A percentile compares a stretch with the other conserved stretches of the same genome.
Evolutionary conservation across 495 filamentous ascomycete species (phyloP).

Genomic region (Tuber microsphaerosporum): DNA sequence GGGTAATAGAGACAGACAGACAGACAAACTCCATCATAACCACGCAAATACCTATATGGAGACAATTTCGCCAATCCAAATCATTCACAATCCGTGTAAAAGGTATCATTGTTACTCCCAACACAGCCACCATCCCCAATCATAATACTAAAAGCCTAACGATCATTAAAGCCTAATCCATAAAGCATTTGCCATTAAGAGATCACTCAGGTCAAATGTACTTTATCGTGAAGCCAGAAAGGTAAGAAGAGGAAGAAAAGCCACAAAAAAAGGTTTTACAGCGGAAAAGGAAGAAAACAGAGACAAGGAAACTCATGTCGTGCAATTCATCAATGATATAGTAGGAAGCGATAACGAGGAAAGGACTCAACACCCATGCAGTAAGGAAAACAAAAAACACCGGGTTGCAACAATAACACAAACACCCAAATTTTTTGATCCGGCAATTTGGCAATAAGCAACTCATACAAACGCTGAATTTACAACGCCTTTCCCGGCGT

Average conservation of each 20-base stretch:
- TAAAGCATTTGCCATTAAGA: background rate
- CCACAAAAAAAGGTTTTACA: slow-evolving; percentile 3
- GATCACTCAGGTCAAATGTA: background rate
- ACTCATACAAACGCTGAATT: slow-evolving; percentile 29
- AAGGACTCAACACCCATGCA: slow-evolving; percentile 8
- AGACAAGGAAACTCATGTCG: slow-evolving; percentile 2
- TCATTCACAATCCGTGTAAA: background rate
- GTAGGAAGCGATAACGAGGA: slow-evolving; percentile 5
- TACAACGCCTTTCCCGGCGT: slow-evolving; percentile 37
- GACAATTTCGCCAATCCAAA: background rate
- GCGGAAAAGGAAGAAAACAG: slow-evolving; percentile 1
- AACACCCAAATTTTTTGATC: slow-evolving; percentile 1
- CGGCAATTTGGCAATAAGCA: slow-evolving; percentile 10
- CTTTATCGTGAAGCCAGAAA: background rate
- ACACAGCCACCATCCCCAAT: background rate
- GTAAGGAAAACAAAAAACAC: slow-evolving; percentile 24
- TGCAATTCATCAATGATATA: slow-evolving; percentile 9
- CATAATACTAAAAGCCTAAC: background rate
- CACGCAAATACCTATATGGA: background rate
- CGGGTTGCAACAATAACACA: slow-evolving; percentile 14
- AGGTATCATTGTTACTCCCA: background rate
- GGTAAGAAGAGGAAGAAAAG: background rate
- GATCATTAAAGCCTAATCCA: background rate
- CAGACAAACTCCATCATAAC: background rate
- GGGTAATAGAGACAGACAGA: background rate